Evolutionary conservation across 1,284 basidiomycete species (phyloP).

Genomic region (Fomitopsis pinicola): DNA sequence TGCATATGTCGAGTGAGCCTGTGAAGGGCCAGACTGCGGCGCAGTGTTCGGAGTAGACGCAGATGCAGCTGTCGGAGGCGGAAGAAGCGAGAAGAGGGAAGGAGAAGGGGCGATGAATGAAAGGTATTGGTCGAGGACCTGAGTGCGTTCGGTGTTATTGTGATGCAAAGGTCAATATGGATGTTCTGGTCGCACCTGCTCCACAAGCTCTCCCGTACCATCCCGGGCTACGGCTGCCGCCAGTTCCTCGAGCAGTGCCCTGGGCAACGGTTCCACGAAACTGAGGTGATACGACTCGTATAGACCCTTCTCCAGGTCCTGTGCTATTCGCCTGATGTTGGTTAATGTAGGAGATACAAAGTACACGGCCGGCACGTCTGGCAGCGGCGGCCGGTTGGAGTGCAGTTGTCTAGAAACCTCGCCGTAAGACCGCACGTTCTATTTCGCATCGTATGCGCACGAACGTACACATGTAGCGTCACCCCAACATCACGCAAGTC

Average conservation of each 20-base stretch:
- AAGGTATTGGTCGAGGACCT: constrained; percentile 95
- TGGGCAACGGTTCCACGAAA: constrained; percentile 89
- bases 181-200: constrained; percentile 49
- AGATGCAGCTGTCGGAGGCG: constrained; percentile 35
- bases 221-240: constrained; percentile 85
- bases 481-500: constrained; percentile 96
- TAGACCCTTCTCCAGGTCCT: constrained; percentile 82
- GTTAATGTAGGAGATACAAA: constrained; percentile 89
- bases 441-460: background rate
- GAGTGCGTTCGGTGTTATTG: background rate
- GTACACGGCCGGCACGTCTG: constrained; percentile 97
- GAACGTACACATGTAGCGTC: constrained; percentile 88
- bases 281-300: constrained; percentile 96
- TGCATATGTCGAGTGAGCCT: constrained; percentile 60
- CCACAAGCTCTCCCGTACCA: constrained; percentile 80
- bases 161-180: background rate
- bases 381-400: constrained; percentile 81
- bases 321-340: constrained; percentile 87
- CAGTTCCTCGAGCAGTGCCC: constrained; percentile 90
- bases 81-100: constrained; percentile 90
- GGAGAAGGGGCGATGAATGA: constrained; percentile 95
- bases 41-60: constrained; percentile 29
- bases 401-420: constrained; percentile 75
- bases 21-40: constrained; percentile 26
- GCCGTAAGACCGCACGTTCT: background rate